Conservation (phyloP, 1,284 basidiomycete genomes). For the Pseudozyma tsukubaensis region DNA sequence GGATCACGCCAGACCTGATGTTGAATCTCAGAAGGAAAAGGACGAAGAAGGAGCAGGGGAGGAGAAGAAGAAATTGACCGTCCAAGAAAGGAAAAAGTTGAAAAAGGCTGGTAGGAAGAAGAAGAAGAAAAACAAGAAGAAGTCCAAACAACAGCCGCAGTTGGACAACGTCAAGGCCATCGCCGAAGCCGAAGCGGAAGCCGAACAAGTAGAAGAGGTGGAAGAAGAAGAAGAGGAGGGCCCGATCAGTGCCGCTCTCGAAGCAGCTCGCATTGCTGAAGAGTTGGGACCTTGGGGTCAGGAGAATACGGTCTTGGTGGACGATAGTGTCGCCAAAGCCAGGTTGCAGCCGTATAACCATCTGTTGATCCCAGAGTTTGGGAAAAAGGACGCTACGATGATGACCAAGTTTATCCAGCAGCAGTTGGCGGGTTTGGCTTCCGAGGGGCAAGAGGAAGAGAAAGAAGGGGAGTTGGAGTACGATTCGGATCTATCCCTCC, state of each 20-base stretch:
- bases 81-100: too few species aligned
- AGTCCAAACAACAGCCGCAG: too few species aligned
- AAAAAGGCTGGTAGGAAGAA: slow-evolving; percentile 14
- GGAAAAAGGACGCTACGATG: slow-evolving; percentile 19
- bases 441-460: slow-evolving; percentile 8
- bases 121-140: too few species aligned
- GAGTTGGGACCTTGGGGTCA: slow-evolving; percentile 71
- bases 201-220: slow-evolving; percentile 7
- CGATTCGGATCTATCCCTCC: slow-evolving; percentile 33
- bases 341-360: slow-evolving; percentile 76
- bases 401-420: slow-evolving; percentile 33
- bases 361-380: slow-evolving; percentile 61
- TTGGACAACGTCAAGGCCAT: too few species aligned
- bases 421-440: slow-evolving; percentile 1
- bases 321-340: slow-evolving; percentile 83
- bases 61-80: too few species aligned
- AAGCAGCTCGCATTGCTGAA: slow-evolving; percentile 1
- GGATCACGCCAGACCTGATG: slow-evolving; percentile 30
- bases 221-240: slow-evolving; percentile 1
- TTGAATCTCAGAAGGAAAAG: neutral
- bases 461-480: slow-evolving; percentile 26
- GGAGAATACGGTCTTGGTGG: slow-evolving; percentile 81
- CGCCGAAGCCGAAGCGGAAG: too few species aligned
- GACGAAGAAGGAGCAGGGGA: slow-evolving; percentile 1
- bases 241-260: neutral